Conservation (phyloP, 225 moss, liverwort and hornwort genomes). For the Ulota crispa region DNA sequence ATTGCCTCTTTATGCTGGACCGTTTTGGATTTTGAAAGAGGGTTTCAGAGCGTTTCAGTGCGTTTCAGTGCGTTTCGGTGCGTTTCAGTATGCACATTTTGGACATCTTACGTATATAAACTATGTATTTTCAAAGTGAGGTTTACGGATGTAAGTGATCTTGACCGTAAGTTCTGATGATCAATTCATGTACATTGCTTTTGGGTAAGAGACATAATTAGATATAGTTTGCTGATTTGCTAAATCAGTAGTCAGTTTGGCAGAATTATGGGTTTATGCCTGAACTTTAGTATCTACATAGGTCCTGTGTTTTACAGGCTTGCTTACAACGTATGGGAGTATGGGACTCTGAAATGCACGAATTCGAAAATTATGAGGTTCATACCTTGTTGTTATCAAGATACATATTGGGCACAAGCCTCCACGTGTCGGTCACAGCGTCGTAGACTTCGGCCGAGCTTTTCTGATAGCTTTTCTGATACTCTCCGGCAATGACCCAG, state of each 20-base stretch:
- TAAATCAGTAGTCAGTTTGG: not conserved
- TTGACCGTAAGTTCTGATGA: not conserved
- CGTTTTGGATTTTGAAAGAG: not conserved
- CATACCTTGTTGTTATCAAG: slow-evolving; percentile 59
- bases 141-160: not conserved
- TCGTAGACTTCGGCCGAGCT: slow-evolving; percentile 64
- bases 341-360: not conserved
- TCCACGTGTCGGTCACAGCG: slow-evolving; percentile 46
- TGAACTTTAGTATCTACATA: not conserved
- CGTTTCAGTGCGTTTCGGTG: no score
- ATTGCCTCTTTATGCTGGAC: not conserved
- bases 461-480: slow-evolving; percentile 32
- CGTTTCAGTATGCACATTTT: no score
- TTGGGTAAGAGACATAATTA: not conserved
- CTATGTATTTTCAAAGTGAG: no score
- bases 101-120: no score
- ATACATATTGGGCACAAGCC: slow-evolving; percentile 42
- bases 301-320: not conserved
- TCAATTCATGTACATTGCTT: not conserved
- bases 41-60: not conserved
- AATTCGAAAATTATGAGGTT: not conserved
- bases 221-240: not conserved
- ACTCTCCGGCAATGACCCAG: slow-evolving; percentile 72
- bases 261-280: not conserved
- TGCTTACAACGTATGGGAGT: not conserved